These are phyloP conservation scores for Hordeum vulgare DNA, from an alignment of 176 grass and related monocot genomes.

Conservation along the genomic window DNA sequence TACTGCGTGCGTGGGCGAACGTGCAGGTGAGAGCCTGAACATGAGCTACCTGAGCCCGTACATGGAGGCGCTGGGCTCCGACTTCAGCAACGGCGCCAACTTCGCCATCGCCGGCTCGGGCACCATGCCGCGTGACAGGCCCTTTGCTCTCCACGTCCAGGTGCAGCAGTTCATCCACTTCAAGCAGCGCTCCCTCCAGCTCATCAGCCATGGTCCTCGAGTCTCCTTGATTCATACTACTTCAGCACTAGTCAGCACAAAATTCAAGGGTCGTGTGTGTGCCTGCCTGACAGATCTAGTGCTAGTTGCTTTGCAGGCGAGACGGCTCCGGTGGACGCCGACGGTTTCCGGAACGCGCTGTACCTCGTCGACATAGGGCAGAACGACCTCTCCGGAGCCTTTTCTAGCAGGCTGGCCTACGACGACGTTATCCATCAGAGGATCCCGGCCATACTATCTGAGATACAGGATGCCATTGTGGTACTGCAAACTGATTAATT, in stretches of 20 bases:
- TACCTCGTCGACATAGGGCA: constrained; percentile 74
- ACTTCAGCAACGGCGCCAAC: constrained; percentile 62
- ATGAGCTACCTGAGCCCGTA: constrained; percentile 71
- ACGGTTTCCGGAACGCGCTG: constrained; percentile 46
- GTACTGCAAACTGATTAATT: not conserved
- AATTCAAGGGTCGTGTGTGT: no score
- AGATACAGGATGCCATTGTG: constrained; percentile 53
- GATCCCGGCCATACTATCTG: constrained; percentile 35
- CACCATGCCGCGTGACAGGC: constrained; percentile 25
- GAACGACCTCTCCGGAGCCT: constrained; percentile 43
- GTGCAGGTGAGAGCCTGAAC: constrained; percentile 53
- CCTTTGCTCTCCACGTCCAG: constrained; percentile 61
- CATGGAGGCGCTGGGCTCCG: constrained; percentile 57
- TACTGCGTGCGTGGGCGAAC: not conserved
- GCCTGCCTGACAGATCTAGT: no score
- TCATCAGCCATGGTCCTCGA: constrained; percentile 12
- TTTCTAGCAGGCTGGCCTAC: constrained; percentile 15
- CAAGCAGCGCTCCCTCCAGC: constrained; percentile 49
- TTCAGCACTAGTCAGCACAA: not conserved
- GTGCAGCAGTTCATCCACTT: constrained; percentile 64
- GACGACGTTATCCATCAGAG: constrained; percentile 26
- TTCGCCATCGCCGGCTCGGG: constrained; percentile 55
- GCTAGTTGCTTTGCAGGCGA: not conserved
- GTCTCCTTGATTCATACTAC: no score
- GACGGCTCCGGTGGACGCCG: constrained; percentile 1